These are phyloP conservation scores for Rhizomucor miehei DNA, from an alignment of 371 early-diverging fungal species.

Conservation along the genomic window DNA sequence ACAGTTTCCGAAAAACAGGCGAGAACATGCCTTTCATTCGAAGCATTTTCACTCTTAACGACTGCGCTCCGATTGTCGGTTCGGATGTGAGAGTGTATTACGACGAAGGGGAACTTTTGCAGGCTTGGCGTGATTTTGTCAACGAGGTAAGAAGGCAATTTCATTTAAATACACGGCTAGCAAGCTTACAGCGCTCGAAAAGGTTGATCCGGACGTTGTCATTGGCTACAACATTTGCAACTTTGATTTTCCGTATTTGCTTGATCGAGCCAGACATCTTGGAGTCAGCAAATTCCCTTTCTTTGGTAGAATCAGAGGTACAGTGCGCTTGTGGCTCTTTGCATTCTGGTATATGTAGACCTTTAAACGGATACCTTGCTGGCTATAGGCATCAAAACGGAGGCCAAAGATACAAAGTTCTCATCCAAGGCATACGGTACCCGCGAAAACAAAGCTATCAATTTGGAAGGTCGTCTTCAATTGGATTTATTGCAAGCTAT, in stretches of 20 bases:
- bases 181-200: constrained; percentile 1
- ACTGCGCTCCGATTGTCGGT: constrained; percentile 94
- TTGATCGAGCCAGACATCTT: constrained; percentile 91
- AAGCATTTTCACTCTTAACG: constrained; percentile 91
- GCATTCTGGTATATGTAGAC: too few species aligned
- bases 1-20: constrained; percentile 39
- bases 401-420: constrained; percentile 84
- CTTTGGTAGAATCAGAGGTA: constrained; percentile 81
- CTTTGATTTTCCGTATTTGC: constrained; percentile 98
- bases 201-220: constrained; percentile 97
- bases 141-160: constrained; percentile 32
- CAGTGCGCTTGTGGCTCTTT: too few species aligned
- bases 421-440: constrained; percentile 94
- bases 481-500: constrained; percentile 97
- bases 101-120: constrained; percentile 83
- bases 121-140: constrained; percentile 90
- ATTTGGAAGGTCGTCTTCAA: constrained; percentile 95
- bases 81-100: constrained; percentile 85
- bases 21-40: constrained; percentile 84
- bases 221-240: constrained; percentile 99
- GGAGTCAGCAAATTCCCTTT: constrained; percentile 76
- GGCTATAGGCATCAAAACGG: constrained; percentile 53
- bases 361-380: too few species aligned
- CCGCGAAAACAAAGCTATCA: constrained; percentile 85
- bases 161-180: not conserved